These are phyloP conservation scores for Thelephora ganbajun DNA, from an alignment of 768 basidiomycete genomes.

Conservation along the genomic window DNA sequence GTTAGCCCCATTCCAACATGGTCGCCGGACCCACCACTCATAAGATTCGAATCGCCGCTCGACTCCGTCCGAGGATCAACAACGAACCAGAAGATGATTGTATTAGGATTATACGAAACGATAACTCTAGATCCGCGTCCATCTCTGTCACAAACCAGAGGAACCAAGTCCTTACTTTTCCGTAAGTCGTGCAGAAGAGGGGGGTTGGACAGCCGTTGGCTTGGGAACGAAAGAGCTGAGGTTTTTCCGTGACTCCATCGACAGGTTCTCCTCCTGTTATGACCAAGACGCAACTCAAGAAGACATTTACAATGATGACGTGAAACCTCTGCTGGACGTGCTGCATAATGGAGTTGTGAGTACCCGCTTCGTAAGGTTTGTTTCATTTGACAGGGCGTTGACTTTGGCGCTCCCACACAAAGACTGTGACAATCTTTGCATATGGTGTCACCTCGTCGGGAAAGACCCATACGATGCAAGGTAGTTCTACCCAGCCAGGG, in stretches of 20 bases:
- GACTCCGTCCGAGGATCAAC: slow-evolving; percentile 50
- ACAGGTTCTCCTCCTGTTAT: slow-evolving; percentile 65
- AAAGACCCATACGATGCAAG: slow-evolving; percentile 92
- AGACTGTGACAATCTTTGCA: slow-evolving; percentile 82
- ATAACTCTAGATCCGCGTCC: slow-evolving; percentile 24
- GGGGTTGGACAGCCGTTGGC: not conserved
- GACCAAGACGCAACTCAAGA: slow-evolving; percentile 57
- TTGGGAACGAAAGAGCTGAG: not conserved
- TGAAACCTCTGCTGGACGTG: slow-evolving; percentile 64
- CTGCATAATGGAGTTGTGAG: slow-evolving; percentile 66
- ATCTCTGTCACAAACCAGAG: slow-evolving; percentile 62
- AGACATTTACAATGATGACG: slow-evolving; percentile 65
- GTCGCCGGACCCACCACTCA: slow-evolving; percentile 14
- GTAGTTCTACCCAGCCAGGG: slow-evolving; percentile 56
- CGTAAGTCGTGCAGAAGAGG: slow-evolving; percentile 26
- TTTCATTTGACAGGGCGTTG: not conserved
- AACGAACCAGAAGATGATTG: slow-evolving; percentile 51
- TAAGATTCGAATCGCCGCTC: slow-evolving; percentile 60
- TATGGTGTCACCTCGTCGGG: slow-evolving; percentile 88
- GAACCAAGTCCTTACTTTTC: slow-evolving; percentile 71
- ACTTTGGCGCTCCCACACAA: not conserved
- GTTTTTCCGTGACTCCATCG: not conserved
- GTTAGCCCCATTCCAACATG: too few species aligned
- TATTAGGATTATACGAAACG: slow-evolving; percentile 32
- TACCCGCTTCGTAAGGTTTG: slow-evolving; percentile 3